These are phyloP conservation scores for Lentinula novae-zelandiae DNA, from an alignment of 1,284 basidiomycete genomes.

Conservation along the genomic window DNA sequence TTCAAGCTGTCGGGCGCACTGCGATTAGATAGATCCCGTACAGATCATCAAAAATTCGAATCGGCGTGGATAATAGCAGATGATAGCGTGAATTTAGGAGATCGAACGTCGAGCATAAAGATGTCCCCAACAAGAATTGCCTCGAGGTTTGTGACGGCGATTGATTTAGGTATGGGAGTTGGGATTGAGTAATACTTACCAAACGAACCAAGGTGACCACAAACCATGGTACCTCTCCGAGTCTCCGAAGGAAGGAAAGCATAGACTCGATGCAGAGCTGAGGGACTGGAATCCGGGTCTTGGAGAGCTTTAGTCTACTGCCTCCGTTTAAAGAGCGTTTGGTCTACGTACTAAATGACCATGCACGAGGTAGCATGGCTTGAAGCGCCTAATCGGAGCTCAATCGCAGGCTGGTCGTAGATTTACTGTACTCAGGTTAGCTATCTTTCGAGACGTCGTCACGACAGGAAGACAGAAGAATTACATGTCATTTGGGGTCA, in stretches of 20 bases:
- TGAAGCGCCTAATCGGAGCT: neutral
- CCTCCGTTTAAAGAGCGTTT: neutral
- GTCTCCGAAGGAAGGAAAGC: neutral
- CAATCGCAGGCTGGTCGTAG: neutral
- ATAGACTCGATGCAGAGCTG: neutral
- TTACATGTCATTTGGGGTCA: neutral
- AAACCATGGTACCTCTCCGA: neutral
- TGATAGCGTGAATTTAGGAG: neutral
- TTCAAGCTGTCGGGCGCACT: neutral
- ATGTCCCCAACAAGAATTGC: neutral
- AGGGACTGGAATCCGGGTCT: neutral
- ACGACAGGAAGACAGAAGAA: neutral
- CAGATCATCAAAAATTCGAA: neutral
- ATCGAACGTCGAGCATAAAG: neutral
- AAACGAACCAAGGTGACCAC: neutral
- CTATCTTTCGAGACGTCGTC: neutral
- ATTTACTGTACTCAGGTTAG: too few relatives aligned
- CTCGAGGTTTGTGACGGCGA: slow-evolving; percentile 1
- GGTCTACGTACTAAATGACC: too few relatives aligned
- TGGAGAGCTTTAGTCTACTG: slow-evolving; percentile 5
- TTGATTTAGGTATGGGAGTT: neutral
- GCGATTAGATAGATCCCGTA: too few relatives aligned
- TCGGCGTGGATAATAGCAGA: neutral
- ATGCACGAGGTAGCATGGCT: too few relatives aligned
- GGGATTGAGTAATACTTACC: neutral